Conservation (phyloP, 2,329 filamentous ascomycete genomes). For the Pseudogymnoascus sp. region DNA sequence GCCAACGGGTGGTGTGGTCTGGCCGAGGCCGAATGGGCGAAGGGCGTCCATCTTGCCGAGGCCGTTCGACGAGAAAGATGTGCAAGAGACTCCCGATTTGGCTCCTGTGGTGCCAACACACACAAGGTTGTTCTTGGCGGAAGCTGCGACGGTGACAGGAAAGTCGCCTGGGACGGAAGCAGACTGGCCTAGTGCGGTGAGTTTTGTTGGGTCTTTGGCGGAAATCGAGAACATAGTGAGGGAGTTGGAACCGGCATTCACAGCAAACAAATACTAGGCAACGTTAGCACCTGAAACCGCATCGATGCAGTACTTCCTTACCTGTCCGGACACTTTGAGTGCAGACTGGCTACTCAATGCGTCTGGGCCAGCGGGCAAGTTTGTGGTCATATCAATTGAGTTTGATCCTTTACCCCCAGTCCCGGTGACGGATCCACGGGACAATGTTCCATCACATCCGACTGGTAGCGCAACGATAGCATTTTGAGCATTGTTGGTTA, state of each 20-base stretch:
- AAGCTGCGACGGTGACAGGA: slow-evolving; percentile 34
- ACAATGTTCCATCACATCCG: slow-evolving; percentile 39
- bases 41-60: slow-evolving; percentile 21
- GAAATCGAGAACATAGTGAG: slow-evolving; percentile 43
- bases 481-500: slow-evolving; percentile 43
- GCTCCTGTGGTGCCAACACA: slow-evolving; percentile 42
- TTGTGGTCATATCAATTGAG: slow-evolving; percentile 32
- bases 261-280: slow-evolving; percentile 44
- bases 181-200: slow-evolving; percentile 39
- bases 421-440: slow-evolving; percentile 33
- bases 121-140: slow-evolving; percentile 21
- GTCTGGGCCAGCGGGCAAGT: slow-evolving; percentile 39
- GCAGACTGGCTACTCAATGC: slow-evolving; percentile 44
- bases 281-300: slow-evolving; percentile 5
- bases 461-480: slow-evolving; percentile 48
- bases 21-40: slow-evolving; percentile 42
- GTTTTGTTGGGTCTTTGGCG: slow-evolving; percentile 34
- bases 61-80: slow-evolving; percentile 14
- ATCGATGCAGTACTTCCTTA: slow-evolving; percentile 28
- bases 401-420: slow-evolving; percentile 43
- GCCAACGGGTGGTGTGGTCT: slow-evolving; percentile 51
- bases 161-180: slow-evolving; percentile 43
- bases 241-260: slow-evolving; percentile 48
- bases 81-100: slow-evolving; percentile 40
- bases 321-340: slow-evolving; percentile 43